Conservation (phyloP, 2,329 filamentous ascomycete species). For the Penicillium hesseltinei region DNA sequence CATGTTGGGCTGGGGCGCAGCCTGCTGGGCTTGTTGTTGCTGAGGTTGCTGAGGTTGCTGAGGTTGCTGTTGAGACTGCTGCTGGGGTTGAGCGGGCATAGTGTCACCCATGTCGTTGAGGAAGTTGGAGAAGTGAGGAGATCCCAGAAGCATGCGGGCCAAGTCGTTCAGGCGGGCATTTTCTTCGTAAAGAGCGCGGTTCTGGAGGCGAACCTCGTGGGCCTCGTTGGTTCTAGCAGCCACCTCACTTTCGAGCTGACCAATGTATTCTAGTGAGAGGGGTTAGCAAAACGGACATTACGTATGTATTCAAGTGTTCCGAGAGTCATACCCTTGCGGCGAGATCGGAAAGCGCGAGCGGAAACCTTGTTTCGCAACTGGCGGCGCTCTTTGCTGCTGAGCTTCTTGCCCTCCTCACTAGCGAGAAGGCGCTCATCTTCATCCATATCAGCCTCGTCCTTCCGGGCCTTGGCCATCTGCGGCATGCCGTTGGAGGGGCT, state of each 20-base stretch:
- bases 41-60: constrained; percentile 20
- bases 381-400: constrained; percentile 95
- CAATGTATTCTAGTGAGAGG: constrained; percentile 78
- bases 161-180: constrained; percentile 76
- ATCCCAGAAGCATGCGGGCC: constrained; percentile 77
- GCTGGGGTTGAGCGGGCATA: constrained; percentile 42
- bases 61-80: constrained; percentile 18
- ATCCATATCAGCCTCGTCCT: constrained; percentile 98
- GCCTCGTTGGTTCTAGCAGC: constrained; percentile 80
- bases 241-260: constrained; percentile 87
- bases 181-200: constrained; percentile 77
- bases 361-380: constrained; percentile 99
- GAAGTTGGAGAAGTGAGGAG: constrained; percentile 78
- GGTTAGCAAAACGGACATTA: constrained; percentile 2
- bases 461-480: constrained; percentile 72
- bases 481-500: constrained; percentile 48
- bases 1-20: constrained; percentile 40
- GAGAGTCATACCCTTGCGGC: constrained; percentile 78
- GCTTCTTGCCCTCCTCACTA: constrained; percentile 98
- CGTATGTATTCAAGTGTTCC: background rate
- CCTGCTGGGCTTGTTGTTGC: constrained; percentile 39
- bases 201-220: constrained; percentile 75
- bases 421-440: constrained; percentile 90
- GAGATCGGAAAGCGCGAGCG: constrained; percentile 93
- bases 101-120: constrained; percentile 68